phyloP scores from a whole-genome alignment of 176 grass and related monocot genomes.

The Zea mays region DNA sequence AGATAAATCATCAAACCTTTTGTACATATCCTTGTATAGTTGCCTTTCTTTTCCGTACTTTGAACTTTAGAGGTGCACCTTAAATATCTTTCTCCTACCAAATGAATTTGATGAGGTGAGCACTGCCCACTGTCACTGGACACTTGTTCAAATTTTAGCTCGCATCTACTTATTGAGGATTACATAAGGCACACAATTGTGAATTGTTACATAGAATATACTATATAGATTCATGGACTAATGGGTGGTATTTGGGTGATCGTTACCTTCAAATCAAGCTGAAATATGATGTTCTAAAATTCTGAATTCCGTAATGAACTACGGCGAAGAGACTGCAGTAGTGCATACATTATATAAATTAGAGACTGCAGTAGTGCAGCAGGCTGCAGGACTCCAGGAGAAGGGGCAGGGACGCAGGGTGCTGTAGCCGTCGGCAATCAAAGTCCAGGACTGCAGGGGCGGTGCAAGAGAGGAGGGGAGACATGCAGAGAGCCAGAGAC shows the following conservation, averaged over 20 bases:
- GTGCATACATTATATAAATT: too few species aligned
- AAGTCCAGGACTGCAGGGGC: too few species aligned
- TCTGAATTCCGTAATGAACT: conserved; percentile 16
- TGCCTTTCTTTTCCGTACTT: conserved; percentile 12
- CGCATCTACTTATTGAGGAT: neutral
- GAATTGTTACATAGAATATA: neutral
- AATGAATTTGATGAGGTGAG: neutral
- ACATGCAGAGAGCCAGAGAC: too few species aligned
- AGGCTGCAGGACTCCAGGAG: too few species aligned
- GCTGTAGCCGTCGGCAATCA: too few species aligned
- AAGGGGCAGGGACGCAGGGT: too few species aligned
- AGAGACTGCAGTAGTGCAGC: too few species aligned
- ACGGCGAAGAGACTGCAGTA: too few species aligned
- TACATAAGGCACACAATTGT: neutral
- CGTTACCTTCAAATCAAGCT: conserved; percentile 8
- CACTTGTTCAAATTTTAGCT: neutral
- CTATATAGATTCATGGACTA: neutral
- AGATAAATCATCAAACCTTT: neutral
- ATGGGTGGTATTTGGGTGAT: neutral
- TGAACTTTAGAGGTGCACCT: neutral
- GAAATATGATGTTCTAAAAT: neutral
- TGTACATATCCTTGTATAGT: neutral
- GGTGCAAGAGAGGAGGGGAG: too few species aligned
- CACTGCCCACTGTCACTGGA: neutral
- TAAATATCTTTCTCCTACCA: neutral